Base-by-base conservation (phyloP, 202 grass and related monocot species). In the Bolboschoenoplectus hybrid region DNA sequence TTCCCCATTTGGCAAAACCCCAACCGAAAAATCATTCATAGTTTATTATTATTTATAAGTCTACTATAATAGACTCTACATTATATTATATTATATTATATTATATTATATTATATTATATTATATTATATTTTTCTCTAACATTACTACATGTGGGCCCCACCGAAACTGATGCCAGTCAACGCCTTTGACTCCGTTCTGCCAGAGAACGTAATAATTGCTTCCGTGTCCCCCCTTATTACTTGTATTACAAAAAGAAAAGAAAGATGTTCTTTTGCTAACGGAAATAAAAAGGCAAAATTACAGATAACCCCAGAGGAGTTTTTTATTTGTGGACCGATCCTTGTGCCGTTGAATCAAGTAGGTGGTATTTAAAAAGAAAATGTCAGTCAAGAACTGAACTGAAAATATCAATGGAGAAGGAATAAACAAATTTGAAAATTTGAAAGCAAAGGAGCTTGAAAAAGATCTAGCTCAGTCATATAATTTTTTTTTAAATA, bases 1-100 rank as follows among this genome's bases (percentile, higher is more conserved):
- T 88, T 89, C 86, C 86, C 89, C 67, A 71, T 73, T 83, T 76
- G 51, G 56, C 40, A 74, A 89, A 82, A 26, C 26, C 72, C 26
- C 26, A 76, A 51, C 49, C 46, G 2, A 53, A 52, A 50, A 14
- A 51, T 32, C 60, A 35, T 64, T 75, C 16, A 50, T 5, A 50
- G 47, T 1, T 50, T 50, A 5, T 50, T 50, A 1, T 0, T 52
- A 52, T 7, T 52, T 12, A 16, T 19, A 53, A 52, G n/a, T 64
- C 34, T 61, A 82, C n/a, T 26, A 26, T 26, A 26, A 26, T 26
- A 26, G 26, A 26, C 26, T 26, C 26, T 26, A 26, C n/a, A n/a
- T n/a, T n/a, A n/a, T n/a, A n/a, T n/a, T n/a, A n/a, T n/a, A n/a
- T n/a, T n/a, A n/a, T n/a, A n/a, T n/a, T n/a, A n/a, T n/a, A n/a